These are phyloP conservation scores for Trichoderma koningiopsis DNA, from an alignment of 2,329 filamentous ascomycete species.

Conservation along the genomic window DNA sequence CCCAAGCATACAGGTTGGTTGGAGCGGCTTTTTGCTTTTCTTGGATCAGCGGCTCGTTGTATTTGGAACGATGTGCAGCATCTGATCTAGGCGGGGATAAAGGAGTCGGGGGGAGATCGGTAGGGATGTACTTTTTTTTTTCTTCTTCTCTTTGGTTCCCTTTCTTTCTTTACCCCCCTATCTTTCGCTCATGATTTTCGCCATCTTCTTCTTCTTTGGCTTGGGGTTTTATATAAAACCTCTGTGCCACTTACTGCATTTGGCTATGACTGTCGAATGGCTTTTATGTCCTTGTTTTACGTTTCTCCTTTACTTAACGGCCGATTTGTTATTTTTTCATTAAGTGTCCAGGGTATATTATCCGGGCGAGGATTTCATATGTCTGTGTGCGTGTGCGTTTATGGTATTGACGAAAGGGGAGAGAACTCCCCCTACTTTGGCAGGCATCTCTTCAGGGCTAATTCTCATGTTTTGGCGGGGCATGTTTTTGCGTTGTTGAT, in stretches of 20 bases:
- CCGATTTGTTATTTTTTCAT: constrained; percentile 5
- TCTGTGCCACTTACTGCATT: neutral
- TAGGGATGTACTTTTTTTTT: constrained; percentile 24
- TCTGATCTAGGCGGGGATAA: constrained; percentile 43
- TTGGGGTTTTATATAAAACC: neutral
- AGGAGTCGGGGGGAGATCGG: constrained; percentile 39
- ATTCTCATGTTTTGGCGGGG: constrained; percentile 15
- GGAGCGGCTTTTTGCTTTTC: constrained; percentile 41
- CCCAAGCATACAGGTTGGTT: constrained; percentile 41
- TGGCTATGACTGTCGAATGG: neutral
- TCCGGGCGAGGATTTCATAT: constrained; percentile 8
- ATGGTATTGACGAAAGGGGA: constrained; percentile 20
- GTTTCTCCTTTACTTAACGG: constrained; percentile 14
- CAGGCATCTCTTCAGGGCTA: constrained; percentile 21
- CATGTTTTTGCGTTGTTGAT: constrained; percentile 20
- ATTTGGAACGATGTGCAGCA: constrained; percentile 38
- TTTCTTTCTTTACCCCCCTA: neutral
- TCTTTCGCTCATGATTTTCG: neutral
- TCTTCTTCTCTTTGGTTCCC: neutral
- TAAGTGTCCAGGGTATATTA: constrained; percentile 18
- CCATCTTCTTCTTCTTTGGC: neutral
- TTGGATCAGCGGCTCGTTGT: constrained; percentile 34
- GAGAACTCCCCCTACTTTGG: constrained; percentile 19
- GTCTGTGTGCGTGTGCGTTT: neutral
- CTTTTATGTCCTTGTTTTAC: constrained; percentile 20